phyloP scores from a whole-genome alignment of 768 basidiomycete genomes.

The Coprinopsis sp. region DNA sequence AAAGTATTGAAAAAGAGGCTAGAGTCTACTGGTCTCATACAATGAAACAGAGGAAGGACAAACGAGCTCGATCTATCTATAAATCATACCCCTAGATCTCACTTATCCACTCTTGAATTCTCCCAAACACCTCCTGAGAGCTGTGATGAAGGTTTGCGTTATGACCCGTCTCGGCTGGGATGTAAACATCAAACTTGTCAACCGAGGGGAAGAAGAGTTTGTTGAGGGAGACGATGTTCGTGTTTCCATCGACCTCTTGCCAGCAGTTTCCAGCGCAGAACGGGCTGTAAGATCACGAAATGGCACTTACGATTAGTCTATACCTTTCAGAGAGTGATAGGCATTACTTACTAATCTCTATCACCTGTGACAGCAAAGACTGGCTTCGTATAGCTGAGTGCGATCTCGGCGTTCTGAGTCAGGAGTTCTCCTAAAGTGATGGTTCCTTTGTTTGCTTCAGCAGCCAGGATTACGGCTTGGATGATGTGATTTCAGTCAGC shows the following conservation, averaged over 20 bases:
- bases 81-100: too few species aligned
- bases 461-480: slow-evolving; percentile 6
- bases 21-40: too few species aligned
- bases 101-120: too few species aligned
- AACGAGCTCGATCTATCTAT: too few species aligned
- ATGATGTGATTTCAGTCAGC: background rate
- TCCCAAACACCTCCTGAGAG: slow-evolving; percentile 10
- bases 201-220: slow-evolving; percentile 10
- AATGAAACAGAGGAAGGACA: too few species aligned
- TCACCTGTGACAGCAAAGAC: slow-evolving; percentile 22
- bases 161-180: slow-evolving; percentile 18
- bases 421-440: slow-evolving; percentile 19
- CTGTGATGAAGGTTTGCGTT: slow-evolving; percentile 15
- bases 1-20: too few species aligned
- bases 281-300: background rate
- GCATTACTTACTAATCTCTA: slow-evolving; percentile 17
- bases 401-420: slow-evolving; percentile 9
- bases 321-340: background rate
- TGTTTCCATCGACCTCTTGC: background rate
- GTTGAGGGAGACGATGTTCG: background rate
- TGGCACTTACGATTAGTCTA: background rate
- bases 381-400: slow-evolving; percentile 16
- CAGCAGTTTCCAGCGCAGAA: background rate
- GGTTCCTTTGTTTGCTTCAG: slow-evolving; percentile 13
- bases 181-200: slow-evolving; percentile 8